A percentile compares a stretch with the other conserved stretches of the same genome.
Conservation (phyloP, 1,284 basidiomycete species). For the Cryptococcus depauperatus region DNA sequence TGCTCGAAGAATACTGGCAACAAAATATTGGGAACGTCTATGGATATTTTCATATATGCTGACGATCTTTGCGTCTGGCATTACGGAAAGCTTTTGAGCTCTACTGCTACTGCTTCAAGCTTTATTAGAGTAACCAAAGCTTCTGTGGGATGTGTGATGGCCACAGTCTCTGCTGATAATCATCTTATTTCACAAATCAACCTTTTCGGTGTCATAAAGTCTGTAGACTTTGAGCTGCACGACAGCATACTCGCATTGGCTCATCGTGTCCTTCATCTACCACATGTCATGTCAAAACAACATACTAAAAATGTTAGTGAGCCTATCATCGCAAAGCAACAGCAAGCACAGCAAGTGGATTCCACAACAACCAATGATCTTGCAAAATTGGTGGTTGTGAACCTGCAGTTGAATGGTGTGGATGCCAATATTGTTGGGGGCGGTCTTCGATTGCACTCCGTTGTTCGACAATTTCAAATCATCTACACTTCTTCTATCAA, state of each 20-base stretch:
- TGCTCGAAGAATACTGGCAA: neutral
- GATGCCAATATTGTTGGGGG: constrained; percentile 14
- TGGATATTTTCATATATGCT: constrained; percentile 19
- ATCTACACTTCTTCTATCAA: constrained; percentile 2
- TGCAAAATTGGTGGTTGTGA: constrained; percentile 15
- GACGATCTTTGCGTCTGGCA: constrained; percentile 16
- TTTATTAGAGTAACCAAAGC: constrained; percentile 12
- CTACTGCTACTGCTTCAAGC: constrained; percentile 16
- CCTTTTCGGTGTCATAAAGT: constrained; percentile 16
- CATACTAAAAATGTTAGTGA: neutral
- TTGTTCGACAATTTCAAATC: constrained; percentile 1
- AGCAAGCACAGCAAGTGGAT: too few relatives aligned
- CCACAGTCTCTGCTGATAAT: constrained; percentile 6
- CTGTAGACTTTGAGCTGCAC: constrained; percentile 15
- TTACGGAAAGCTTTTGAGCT: constrained; percentile 22
- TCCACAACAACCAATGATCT: too few relatives aligned
- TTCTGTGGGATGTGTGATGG: constrained; percentile 17
- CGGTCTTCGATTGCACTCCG: constrained; percentile 16
- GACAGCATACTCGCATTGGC: constrained; percentile 18
- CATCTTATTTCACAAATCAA: constrained; percentile 12
- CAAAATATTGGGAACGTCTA: neutral
- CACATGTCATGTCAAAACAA: constrained; percentile 1
- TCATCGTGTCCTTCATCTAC: neutral
- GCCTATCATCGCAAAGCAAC: neutral
- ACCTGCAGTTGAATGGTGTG: constrained; percentile 14